Conservation (phyloP, 176 grass and related monocot species). For the Carex littledalei region DNA sequence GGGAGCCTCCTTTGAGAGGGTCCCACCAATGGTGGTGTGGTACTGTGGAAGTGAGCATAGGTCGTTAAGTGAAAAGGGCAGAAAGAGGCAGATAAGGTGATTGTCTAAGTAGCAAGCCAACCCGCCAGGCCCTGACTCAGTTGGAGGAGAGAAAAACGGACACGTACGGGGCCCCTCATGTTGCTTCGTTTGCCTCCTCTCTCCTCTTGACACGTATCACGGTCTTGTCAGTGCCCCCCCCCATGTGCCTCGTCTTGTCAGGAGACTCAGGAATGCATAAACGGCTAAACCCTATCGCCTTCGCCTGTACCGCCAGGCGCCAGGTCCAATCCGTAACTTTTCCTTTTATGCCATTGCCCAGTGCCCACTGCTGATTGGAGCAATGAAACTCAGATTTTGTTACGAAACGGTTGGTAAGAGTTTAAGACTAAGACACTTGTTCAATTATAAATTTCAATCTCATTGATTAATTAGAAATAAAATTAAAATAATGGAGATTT, state of each 20-base stretch:
- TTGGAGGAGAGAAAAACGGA: conserved; percentile 7
- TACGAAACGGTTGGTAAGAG: too few relatives aligned
- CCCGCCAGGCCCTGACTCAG: neutral
- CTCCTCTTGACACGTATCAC: neutral
- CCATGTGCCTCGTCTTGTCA: neutral
- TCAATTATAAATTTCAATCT: too few relatives aligned
- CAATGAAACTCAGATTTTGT: too few relatives aligned
- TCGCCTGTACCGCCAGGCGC: too few relatives aligned
- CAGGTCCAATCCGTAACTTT: neutral
- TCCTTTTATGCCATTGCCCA: too few relatives aligned
- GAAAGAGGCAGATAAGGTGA: neutral
- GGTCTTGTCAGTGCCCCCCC: neutral
- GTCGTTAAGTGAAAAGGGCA: conserved; percentile 9
- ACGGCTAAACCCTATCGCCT: neutral
- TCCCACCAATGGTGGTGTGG: too few relatives aligned
- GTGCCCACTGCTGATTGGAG: too few relatives aligned
- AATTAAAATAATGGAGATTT: too few relatives aligned
- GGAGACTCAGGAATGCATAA: neutral
- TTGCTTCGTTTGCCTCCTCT: neutral
- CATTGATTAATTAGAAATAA: too few relatives aligned
- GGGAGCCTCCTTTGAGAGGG: neutral
- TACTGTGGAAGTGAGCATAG: neutral
- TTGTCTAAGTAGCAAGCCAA: neutral
- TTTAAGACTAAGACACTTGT: too few relatives aligned
- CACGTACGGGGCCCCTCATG: conserved; percentile 5